phyloP scores from a whole-genome alignment of 1,139 yeast genomes.

The Wickerhamomyces sp. region DNA sequence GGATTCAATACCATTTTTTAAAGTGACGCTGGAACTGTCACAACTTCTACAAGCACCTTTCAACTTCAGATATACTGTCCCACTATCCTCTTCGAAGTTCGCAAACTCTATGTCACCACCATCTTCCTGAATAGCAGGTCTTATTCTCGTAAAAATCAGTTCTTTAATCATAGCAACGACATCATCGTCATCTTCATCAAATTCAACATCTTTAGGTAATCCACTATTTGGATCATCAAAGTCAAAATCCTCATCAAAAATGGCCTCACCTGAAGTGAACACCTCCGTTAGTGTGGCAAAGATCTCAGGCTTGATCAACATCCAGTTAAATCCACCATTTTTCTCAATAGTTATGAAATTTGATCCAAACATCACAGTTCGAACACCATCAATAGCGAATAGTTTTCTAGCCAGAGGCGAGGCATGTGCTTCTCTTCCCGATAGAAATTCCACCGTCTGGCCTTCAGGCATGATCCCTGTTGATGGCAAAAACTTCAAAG shows the following conservation, averaged over 20 bases:
- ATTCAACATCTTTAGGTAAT: conserved; percentile 26
- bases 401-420: conserved; percentile 81
- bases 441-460: conserved; percentile 54
- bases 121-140: conserved; percentile 90
- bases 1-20: conserved; percentile 76
- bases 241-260: conserved; percentile 35
- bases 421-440: conserved; percentile 63
- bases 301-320: conserved; percentile 80
- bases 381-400: conserved; percentile 81
- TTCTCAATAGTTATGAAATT: conserved; percentile 86
- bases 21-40: conserved; percentile 68
- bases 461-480: conserved; percentile 48
- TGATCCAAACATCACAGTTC: conserved; percentile 82
- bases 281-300: conserved; percentile 81
- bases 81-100: conserved; percentile 53
- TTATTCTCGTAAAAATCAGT: conserved; percentile 83
- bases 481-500: conserved; percentile 81
- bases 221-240: background rate
- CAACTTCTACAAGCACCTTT: conserved; percentile 82
- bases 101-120: conserved; percentile 82
- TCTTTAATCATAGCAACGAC: conserved; percentile 90
- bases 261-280: conserved; percentile 68
- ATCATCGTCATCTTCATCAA: conserved; percentile 38
- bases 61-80: conserved; percentile 60
- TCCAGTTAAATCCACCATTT: conserved; percentile 56